These are phyloP conservation scores for Besnoitia besnoiti DNA, from an alignment of 169 alveolate genomes.

Conservation along the genomic window DNA sequence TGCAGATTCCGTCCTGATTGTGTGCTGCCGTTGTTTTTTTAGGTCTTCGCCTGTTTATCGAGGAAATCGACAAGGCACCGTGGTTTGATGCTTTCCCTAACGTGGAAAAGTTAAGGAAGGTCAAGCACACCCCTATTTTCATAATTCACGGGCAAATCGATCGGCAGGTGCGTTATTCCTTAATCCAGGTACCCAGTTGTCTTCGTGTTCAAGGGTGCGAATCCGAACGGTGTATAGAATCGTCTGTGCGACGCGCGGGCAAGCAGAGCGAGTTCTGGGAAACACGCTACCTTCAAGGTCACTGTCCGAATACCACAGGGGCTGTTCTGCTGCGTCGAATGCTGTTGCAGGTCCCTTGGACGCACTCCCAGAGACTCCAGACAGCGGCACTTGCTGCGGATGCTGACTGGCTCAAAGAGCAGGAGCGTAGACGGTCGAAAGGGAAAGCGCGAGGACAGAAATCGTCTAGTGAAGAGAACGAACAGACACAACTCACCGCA, in stretches of 20 bases:
- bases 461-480: background rate
- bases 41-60: constrained; percentile 67
- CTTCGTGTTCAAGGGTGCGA: no score
- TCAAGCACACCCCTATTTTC: constrained; percentile 16
- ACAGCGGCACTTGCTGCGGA: constrained; percentile 52
- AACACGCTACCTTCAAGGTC: no score
- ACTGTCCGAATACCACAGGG: no score
- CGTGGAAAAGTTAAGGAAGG: constrained; percentile 72
- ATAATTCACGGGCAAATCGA: constrained; percentile 54
- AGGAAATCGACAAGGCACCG: constrained; percentile 71
- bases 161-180: constrained; percentile 34
- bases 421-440: background rate
- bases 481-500: background rate
- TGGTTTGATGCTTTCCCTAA: constrained; percentile 82
- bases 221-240: no score
- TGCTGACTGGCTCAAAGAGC: constrained; percentile 18
- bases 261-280: background rate
- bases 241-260: background rate
- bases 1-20: background rate
- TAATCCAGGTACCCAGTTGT: background rate
- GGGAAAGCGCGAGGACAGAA: background rate
- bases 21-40: background rate
- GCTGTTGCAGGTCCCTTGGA: background rate
- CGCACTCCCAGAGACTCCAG: constrained; percentile 52
- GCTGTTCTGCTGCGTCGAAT: background rate